Percentiles rank a stretch among this genome's conserved stretches.
phyloP scores from a whole-genome alignment of 208 protist genomes.

The Leptomonas pyrrhocoris region DNA sequence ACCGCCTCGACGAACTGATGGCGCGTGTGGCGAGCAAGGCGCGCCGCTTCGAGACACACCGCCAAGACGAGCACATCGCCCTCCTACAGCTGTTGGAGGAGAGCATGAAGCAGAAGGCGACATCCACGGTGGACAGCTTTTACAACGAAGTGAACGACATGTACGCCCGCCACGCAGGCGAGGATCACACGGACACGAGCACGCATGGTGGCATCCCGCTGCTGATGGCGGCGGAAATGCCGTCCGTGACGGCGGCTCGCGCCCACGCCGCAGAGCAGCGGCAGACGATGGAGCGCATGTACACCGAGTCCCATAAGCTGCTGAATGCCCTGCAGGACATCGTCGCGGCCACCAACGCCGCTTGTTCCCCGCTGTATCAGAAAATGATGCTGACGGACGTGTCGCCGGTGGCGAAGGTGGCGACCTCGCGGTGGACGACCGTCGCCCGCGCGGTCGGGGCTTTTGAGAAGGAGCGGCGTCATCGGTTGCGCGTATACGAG shows the following conservation, averaged over 20 bases:
- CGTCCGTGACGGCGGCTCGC: conserved; percentile 48
- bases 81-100: conserved; percentile 78
- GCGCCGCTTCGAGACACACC: conserved; percentile 54
- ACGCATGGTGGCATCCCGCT: neutral
- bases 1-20: conserved; percentile 76
- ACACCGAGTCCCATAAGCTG: conserved; percentile 64
- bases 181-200: neutral
- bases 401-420: conserved; percentile 60
- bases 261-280: conserved; percentile 51
- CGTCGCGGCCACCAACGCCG: conserved; percentile 55
- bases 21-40: conserved; percentile 61
- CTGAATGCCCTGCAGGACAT: conserved; percentile 51
- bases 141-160: conserved; percentile 51
- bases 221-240: conserved; percentile 34
- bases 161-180: conserved; percentile 17
- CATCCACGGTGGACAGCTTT: conserved; percentile 57
- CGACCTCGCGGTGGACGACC: conserved; percentile 63
- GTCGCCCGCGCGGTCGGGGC: conserved; percentile 73
- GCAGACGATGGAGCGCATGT: conserved; percentile 50
- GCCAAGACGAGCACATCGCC: conserved; percentile 57
- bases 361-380: conserved; percentile 73
- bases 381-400: conserved; percentile 56
- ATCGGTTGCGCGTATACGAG: conserved; percentile 77
- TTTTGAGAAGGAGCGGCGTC: conserved; percentile 69
- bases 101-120: conserved; percentile 52